A percentile compares a stretch with the other conserved stretches of the same genome.
Conservation (phyloP, 345 rosid species). For the Lepidium aucheri region DNA sequence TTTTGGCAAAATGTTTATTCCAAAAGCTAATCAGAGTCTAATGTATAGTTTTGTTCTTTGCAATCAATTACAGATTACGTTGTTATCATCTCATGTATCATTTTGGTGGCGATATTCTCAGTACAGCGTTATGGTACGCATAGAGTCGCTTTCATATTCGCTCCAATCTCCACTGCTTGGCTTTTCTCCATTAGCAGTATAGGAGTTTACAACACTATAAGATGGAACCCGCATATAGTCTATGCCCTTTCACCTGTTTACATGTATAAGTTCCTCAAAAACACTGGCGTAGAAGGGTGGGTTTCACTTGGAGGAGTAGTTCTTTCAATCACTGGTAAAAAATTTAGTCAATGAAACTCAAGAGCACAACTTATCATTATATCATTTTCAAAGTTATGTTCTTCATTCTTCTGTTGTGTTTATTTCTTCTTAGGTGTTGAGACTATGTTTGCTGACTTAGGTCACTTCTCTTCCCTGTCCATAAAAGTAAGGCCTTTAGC, state of each 20-base stretch:
- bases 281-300: conserved; percentile 77
- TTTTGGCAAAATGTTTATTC: not conserved
- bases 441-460: conserved; percentile 78
- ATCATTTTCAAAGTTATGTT: not conserved
- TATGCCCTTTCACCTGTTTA: conserved; percentile 76
- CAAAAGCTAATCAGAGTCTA: not conserved
- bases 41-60: not conserved
- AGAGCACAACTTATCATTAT: not conserved
- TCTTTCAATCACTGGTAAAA: conserved; percentile 75
- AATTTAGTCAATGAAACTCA: not conserved
- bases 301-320: conserved; percentile 83
- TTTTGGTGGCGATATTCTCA: conserved; percentile 78
- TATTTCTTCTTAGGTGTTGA: conserved; percentile 55
- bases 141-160: conserved; percentile 70
- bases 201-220: conserved; percentile 66
- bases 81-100: conserved; percentile 52
- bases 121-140: conserved; percentile 78
- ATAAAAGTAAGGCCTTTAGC: conserved; percentile 45
- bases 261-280: conserved; percentile 62
- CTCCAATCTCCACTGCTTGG: conserved; percentile 76
- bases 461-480: conserved; percentile 79
- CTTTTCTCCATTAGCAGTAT: conserved; percentile 56
- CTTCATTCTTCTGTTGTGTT: not conserved
- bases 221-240: conserved; percentile 64
- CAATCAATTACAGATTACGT: conserved; percentile 42